These are phyloP conservation scores for Microsporum ferrugineum DNA, from an alignment of 2,329 filamentous ascomycete species.

Conservation along the genomic window DNA sequence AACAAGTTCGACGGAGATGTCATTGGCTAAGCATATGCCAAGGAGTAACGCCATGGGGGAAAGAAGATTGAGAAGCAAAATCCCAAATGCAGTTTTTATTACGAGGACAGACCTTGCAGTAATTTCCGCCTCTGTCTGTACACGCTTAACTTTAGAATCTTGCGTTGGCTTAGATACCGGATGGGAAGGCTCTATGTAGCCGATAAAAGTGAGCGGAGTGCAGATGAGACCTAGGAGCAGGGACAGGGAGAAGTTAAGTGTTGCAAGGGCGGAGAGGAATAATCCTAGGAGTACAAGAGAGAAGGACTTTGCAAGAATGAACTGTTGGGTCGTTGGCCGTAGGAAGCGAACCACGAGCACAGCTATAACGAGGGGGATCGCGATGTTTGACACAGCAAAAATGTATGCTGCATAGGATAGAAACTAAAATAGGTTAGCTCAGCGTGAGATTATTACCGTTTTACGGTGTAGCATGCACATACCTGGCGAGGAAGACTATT, in stretches of 20 bases:
- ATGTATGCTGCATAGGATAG: conserved; percentile 48
- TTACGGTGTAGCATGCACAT: conserved; percentile 25
- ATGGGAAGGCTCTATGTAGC: conserved; percentile 18
- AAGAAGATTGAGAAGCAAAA: conserved; percentile 46
- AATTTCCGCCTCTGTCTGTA: background rate
- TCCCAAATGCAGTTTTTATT: conserved; percentile 14
- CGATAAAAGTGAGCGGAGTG: conserved; percentile 62
- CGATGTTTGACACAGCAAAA: conserved; percentile 46
- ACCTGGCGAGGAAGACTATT: conserved; percentile 60
- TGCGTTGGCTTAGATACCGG: background rate
- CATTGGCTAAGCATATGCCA: conserved; percentile 38
- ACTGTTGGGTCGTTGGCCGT: conserved; percentile 54
- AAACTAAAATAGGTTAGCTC: conserved; percentile 34
- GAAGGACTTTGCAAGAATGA: conserved; percentile 73
- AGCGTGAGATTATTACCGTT: background rate
- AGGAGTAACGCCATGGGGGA: conserved; percentile 50
- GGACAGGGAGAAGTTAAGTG: conserved; percentile 86
- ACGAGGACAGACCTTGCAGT: conserved; percentile 9
- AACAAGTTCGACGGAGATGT: conserved; percentile 44
- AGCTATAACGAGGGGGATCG: conserved; percentile 49
- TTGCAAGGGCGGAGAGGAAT: conserved; percentile 83
- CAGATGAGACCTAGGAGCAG: conserved; percentile 73
- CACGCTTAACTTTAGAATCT: background rate
- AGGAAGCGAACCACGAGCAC: conserved; percentile 40
- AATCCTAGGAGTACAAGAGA: conserved; percentile 86